Conservation (phyloP, 495 filamentous ascomycete genomes). For the Daldinia decipiens region DNA sequence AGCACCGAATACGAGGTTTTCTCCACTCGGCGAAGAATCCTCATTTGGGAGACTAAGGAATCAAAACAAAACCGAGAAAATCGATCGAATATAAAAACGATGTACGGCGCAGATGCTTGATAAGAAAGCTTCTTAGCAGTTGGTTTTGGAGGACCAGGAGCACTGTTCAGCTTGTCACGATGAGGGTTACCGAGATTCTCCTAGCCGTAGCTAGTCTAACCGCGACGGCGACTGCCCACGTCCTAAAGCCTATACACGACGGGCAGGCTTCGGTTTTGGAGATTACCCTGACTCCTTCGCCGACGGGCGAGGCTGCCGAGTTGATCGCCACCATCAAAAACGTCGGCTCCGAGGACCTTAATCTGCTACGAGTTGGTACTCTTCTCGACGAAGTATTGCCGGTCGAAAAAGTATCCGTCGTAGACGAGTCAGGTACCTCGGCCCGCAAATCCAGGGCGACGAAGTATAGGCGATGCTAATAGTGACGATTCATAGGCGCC, state of each 20-base stretch:
- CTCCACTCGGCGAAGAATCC: slow-evolving; percentile 12
- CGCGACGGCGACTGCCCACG: slow-evolving; percentile 2
- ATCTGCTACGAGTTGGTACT: slow-evolving; percentile 33
- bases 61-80: not conserved
- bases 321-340: slow-evolving; percentile 32
- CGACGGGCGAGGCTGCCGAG: slow-evolving; percentile 18
- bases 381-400: slow-evolving; percentile 34
- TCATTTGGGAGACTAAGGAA: not conserved
- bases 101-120: not conserved
- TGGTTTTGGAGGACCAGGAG: not conserved
- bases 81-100: not conserved
- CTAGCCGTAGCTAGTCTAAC: slow-evolving; percentile 12
- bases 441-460: not conserved
- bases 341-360: slow-evolving; percentile 23
- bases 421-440: slow-evolving; percentile 27
- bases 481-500: slow-evolving; percentile 1
- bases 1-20: slow-evolving; percentile 14
- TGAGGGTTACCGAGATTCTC: slow-evolving; percentile 15
- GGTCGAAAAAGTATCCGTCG: slow-evolving; percentile 24
- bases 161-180: slow-evolving; percentile 1
- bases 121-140: not conserved
- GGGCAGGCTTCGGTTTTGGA: slow-evolving; percentile 10
- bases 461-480: not conserved
- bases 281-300: slow-evolving; percentile 22
- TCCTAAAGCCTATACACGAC: not conserved